Conservation (phyloP, 1,284 basidiomycete genomes). For the Retiboletus flavoniger region DNA sequence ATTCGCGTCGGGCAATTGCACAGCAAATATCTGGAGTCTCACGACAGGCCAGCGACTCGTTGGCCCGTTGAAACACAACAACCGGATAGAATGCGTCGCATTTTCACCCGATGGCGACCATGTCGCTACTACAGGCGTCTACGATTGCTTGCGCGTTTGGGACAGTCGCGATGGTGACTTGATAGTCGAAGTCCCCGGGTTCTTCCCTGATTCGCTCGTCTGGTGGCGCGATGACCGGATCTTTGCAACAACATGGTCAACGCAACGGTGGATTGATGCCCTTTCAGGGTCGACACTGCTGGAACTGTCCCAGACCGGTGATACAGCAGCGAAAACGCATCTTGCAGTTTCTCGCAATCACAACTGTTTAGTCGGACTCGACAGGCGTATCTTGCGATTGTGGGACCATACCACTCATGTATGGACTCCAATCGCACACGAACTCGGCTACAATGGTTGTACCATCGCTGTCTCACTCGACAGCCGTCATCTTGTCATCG, state of each 20-base stretch:
- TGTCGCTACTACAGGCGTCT: conserved; percentile 17
- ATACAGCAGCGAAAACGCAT: neutral
- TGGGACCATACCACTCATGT: conserved; percentile 11
- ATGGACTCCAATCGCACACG: conserved; percentile 1
- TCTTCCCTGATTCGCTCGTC: conserved; percentile 18
- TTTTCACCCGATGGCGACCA: conserved; percentile 24
- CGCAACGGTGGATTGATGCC: conserved; percentile 15
- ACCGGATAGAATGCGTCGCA: conserved; percentile 11
- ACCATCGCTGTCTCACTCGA: conserved; percentile 15
- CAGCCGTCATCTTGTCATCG: conserved; percentile 5
- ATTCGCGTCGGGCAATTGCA: conserved; percentile 13
- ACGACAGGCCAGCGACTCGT: conserved; percentile 19
- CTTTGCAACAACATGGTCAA: conserved; percentile 12
- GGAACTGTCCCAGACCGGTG: conserved; percentile 8
- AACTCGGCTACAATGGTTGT: conserved; percentile 6
- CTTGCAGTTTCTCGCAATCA: conserved; percentile 16
- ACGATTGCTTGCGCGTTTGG: conserved; percentile 19
- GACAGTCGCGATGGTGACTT: conserved; percentile 12
- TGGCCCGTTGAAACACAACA: conserved; percentile 18
- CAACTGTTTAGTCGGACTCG: conserved; percentile 5
- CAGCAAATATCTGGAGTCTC: conserved; percentile 16
- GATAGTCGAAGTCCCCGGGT: conserved; percentile 9
- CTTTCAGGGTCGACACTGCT: conserved; percentile 11
- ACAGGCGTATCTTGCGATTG: conserved; percentile 4
- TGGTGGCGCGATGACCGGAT: conserved; percentile 22